These are phyloP conservation scores for Zalaria obscura DNA, from an alignment of 2,329 filamentous ascomycete genomes.

Conservation along the genomic window DNA sequence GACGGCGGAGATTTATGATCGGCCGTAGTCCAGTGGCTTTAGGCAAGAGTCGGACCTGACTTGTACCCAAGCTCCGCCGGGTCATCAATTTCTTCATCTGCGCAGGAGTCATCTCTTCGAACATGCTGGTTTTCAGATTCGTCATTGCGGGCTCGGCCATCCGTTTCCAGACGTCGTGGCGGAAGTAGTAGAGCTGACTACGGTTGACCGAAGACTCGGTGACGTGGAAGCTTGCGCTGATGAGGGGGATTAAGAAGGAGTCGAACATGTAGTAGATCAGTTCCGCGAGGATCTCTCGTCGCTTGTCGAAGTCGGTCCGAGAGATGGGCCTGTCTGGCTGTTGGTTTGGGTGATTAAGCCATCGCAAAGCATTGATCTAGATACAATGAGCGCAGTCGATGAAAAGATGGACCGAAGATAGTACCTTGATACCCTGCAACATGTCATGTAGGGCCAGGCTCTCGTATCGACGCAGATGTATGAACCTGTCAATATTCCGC, in stretches of 20 bases:
- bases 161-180: slow-evolving; percentile 78
- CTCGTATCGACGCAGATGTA: slow-evolving; percentile 69
- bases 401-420: slow-evolving; percentile 1
- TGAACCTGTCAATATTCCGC: slow-evolving; percentile 60
- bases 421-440: slow-evolving; percentile 60
- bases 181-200: slow-evolving; percentile 80
- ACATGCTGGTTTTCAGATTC: slow-evolving; percentile 55
- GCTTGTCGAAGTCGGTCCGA: slow-evolving; percentile 58
- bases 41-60: slow-evolving; percentile 67
- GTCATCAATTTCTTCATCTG: slow-evolving; percentile 45
- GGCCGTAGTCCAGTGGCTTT: slow-evolving; percentile 65
- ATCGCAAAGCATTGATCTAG: slow-evolving; percentile 27
- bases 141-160: slow-evolving; percentile 60
- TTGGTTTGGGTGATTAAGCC: slow-evolving; percentile 50
- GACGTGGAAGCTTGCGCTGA: slow-evolving; percentile 82
- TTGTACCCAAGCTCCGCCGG: slow-evolving; percentile 56
- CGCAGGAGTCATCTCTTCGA: slow-evolving; percentile 56
- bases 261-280: slow-evolving; percentile 90
- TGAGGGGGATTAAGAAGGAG: slow-evolving; percentile 73
- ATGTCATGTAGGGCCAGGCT: slow-evolving; percentile 66
- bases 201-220: slow-evolving; percentile 76
- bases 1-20: slow-evolving; percentile 72
- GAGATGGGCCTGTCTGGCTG: slow-evolving; percentile 42
- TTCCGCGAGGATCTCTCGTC: slow-evolving; percentile 66
- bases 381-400: not conserved